A percentile compares a stretch with the other conserved stretches of the same genome.
Conservation (phyloP, 2,329 filamentous ascomycete species). For the Anisogramma anomala region DNA sequence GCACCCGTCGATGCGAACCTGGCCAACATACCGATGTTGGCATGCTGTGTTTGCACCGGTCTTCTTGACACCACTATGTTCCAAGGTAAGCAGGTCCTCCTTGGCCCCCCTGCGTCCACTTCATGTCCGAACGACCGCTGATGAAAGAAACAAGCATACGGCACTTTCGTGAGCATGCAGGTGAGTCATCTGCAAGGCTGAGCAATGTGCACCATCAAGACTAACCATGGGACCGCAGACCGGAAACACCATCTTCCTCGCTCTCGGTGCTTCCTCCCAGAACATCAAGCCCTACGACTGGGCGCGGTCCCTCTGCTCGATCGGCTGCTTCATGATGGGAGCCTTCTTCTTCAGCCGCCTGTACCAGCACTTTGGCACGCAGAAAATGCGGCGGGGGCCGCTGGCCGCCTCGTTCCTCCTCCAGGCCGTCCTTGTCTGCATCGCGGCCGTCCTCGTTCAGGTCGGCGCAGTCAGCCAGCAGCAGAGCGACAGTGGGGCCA, state of each 20-base stretch:
- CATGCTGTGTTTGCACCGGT: constrained; percentile 16
- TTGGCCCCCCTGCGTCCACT: background rate
- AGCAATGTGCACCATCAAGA: too few species aligned
- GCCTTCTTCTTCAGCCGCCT: constrained; percentile 28
- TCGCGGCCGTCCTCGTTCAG: constrained; percentile 10
- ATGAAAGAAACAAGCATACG: constrained; percentile 23
- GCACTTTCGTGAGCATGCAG: constrained; percentile 31
- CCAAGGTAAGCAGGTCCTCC: constrained; percentile 11
- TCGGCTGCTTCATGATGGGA: constrained; percentile 30
- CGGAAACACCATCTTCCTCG: constrained; percentile 33
- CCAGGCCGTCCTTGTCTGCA: constrained; percentile 8
- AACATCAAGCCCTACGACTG: constrained; percentile 30
- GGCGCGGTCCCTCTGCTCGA: constrained; percentile 31
- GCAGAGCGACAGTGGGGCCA: background rate
- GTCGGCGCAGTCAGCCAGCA: constrained; percentile 3
- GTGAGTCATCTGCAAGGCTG: background rate
- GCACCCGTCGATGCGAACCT: constrained; percentile 7
- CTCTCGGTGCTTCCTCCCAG: constrained; percentile 28
- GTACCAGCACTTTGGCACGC: constrained; percentile 15
- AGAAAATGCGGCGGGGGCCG: constrained; percentile 5
- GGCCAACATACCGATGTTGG: constrained; percentile 13
- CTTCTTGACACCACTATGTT: constrained; percentile 17
- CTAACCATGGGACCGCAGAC: too few species aligned
- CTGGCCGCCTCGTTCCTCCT: constrained; percentile 9
- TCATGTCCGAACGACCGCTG: background rate